phyloP scores from a whole-genome alignment of 2,329 filamentous ascomycete species.

The Calonectria fujianensis region DNA sequence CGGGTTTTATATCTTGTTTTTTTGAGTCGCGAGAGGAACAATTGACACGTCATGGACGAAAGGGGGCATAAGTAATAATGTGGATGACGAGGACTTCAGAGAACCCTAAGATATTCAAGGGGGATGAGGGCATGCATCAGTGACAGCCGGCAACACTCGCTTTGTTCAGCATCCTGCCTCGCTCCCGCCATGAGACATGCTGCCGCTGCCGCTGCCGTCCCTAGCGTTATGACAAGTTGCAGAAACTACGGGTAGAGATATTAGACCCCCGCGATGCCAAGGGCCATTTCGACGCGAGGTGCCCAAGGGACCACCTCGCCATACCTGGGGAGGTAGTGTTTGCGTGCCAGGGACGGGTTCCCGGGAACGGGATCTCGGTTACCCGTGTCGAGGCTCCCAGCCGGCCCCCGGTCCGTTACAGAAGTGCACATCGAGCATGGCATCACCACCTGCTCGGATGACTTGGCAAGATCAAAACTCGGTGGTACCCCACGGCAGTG shows the following conservation, averaged over 20 bases:
- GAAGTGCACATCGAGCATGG: conserved; percentile 15
- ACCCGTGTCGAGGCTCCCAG: conserved; percentile 45
- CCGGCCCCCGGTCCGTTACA: conserved; percentile 6
- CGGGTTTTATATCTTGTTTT: conserved; percentile 37
- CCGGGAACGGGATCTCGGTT: conserved; percentile 42
- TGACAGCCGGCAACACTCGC: conserved; percentile 11
- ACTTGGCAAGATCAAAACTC: conserved; percentile 11
- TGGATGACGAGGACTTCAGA: conserved; percentile 5
- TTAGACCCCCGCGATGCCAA: not conserved
- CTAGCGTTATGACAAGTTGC: not conserved
- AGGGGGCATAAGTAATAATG: not conserved
- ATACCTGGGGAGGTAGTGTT: conserved; percentile 43
- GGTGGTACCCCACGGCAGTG: conserved; percentile 1
- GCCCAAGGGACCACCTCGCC: conserved; percentile 28
- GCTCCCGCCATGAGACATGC: not conserved
- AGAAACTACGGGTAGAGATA: not conserved
- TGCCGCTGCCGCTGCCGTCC: not conserved
- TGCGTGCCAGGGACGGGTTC: conserved; percentile 36
- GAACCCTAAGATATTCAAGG: not conserved
- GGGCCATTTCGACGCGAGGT: not conserved
- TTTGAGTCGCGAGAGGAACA: conserved; percentile 23
- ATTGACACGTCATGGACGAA: conserved; percentile 39
- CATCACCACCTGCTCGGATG: not conserved
- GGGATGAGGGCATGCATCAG: not conserved
- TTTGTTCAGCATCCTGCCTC: not conserved